Percentiles rank a stretch among this genome's conserved stretches.
These are phyloP conservation scores for Penicillium sclerotigenum DNA, from an alignment of 2,329 filamentous ascomycete genomes.

Conservation along the genomic window DNA sequence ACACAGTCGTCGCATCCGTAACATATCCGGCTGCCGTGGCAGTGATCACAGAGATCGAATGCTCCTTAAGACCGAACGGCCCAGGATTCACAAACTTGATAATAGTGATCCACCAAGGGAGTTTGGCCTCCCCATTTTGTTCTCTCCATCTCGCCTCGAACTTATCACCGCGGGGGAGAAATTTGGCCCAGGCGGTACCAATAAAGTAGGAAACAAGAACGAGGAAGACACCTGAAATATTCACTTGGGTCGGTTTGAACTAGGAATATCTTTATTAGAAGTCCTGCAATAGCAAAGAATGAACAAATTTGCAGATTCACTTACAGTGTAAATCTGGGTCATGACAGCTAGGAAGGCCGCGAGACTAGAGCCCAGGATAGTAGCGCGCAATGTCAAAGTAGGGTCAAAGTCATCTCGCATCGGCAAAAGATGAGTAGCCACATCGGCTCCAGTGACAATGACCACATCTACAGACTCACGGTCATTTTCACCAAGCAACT, in stretches of 20 bases:
- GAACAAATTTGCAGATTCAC: neutral
- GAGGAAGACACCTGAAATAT: constrained; percentile 55
- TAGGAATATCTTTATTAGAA: constrained; percentile 21
- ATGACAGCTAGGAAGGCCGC: constrained; percentile 55
- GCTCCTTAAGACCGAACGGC: constrained; percentile 56
- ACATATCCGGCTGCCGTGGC: constrained; percentile 55
- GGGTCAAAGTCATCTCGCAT: constrained; percentile 54
- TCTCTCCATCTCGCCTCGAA: constrained; percentile 49
- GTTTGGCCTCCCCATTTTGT: constrained; percentile 41
- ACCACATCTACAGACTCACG: constrained; percentile 35
- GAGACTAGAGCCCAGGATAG: constrained; percentile 51
- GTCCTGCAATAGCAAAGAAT: constrained; percentile 5
- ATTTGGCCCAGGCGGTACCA: constrained; percentile 48
- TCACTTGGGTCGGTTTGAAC: constrained; percentile 53
- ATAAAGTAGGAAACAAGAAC: constrained; percentile 57
- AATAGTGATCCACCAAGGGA: constrained; percentile 43
- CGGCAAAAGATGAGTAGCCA: constrained; percentile 49
- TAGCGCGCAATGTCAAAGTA: constrained; percentile 53
- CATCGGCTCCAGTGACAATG: constrained; percentile 54
- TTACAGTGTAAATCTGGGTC: constrained; percentile 51
- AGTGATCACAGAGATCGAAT: constrained; percentile 53
- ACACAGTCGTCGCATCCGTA: constrained; percentile 40
- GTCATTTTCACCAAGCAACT: neutral
- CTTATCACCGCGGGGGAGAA: constrained; percentile 53
- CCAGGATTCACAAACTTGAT: constrained; percentile 52